Base-by-base conservation (phyloP, 129 eudicot species). In the Flaveria trinervia region DNA sequence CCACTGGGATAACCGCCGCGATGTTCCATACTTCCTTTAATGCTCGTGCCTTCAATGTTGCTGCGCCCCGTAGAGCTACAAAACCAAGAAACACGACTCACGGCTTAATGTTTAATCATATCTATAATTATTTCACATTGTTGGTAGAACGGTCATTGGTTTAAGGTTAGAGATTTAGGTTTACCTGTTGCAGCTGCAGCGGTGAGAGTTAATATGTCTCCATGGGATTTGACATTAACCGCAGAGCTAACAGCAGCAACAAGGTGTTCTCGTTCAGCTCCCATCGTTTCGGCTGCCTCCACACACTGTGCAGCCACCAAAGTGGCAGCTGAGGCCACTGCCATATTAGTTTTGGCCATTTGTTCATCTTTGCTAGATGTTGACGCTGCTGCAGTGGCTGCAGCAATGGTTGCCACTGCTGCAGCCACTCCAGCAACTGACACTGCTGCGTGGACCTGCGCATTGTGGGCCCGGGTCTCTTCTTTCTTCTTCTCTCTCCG, bases 151-250 rank as follows among this genome's bases (percentile, higher is more conserved):
- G 9, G 55, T 59, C 55, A 22, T 1, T 30, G 68, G 68, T 13
- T 64, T 30, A 5, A 15, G 9, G 57, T 36, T 36, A 36, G 5
- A 36, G 41, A 7, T 36, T 36, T 36, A 5, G 2, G 43, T 54
- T 70, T 74, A 88, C 97, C 98, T 6, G 98, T 94, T 68, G 98
- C 98, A 11, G 98, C 97, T 20, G 98, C 98, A 70, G 98, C 98
- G 9, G 96, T 94, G 57, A 94, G 98, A 72, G 98, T 91, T 44
- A 91, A 87, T 43, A 94, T 86, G 65, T 94, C 98, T 1, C 97
- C 98, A 72, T 91, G 96, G 3, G 98, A 89, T 44, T 88, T 89
- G 7, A 94, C 96, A 80, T 83, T 91, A 75, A 94, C 98, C 6
- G 98, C 98, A 26, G 98, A 94, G 76, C 94, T 91, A 73, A 94